A percentile compares a stretch with the other conserved stretches of the same genome.
Conservation (phyloP, 805 yeast genomes). For the Barnettozyma wickerhamii region DNA sequence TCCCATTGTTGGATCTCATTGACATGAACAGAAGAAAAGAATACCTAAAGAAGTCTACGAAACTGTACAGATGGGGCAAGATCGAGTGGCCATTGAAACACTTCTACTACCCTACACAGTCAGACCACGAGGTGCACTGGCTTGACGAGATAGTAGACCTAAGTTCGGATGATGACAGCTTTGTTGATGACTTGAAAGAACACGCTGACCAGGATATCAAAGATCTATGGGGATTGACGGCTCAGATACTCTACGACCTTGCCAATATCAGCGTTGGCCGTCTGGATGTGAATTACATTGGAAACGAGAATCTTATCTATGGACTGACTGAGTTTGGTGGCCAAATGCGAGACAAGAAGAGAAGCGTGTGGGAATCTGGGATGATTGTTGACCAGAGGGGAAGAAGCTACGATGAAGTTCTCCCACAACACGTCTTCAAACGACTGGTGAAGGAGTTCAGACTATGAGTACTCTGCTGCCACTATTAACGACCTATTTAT, state of each 20-base stretch:
- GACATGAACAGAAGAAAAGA: conserved; percentile 27
- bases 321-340: conserved; percentile 50
- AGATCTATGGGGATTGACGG: conserved; percentile 82
- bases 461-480: no score
- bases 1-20: conserved; percentile 61
- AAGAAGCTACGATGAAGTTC: conserved; percentile 28
- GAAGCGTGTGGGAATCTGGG: conserved; percentile 51
- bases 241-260: conserved; percentile 70
- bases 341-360: conserved; percentile 43
- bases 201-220: conserved; percentile 44
- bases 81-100: conserved; percentile 63
- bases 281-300: conserved; percentile 33
- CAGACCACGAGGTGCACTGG: conserved; percentile 58
- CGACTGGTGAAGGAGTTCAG: conserved; percentile 18
- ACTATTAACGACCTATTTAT: no score
- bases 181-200: conserved; percentile 16
- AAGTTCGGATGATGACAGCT: conserved; percentile 48
- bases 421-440: conserved; percentile 27
- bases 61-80: conserved; percentile 62
- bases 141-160: conserved; percentile 54
- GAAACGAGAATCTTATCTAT: conserved; percentile 65
- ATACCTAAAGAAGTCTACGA: conserved; percentile 27
- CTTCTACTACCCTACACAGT: conserved; percentile 53
- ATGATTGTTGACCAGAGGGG: conserved; percentile 40
- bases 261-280: conserved; percentile 47